Evolutionary conservation across 2,329 filamentous ascomycete species (phyloP).

Genomic region (Penicillium sp.): DNA sequence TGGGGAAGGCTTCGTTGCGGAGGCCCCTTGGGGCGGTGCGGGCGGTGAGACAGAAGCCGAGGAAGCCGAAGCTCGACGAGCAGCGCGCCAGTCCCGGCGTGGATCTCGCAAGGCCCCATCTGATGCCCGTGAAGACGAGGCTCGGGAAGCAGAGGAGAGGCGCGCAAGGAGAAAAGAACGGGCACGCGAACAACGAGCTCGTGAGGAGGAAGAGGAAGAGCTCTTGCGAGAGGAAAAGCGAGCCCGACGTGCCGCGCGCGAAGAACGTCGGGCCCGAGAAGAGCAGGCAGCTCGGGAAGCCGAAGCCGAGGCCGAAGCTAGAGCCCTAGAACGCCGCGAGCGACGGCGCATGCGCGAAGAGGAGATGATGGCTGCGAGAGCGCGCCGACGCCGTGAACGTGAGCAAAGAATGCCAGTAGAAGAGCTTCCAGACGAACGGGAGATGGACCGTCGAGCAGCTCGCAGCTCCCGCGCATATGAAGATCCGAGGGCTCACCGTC

Average conservation of each 20-base stretch:
- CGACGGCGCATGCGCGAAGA: constrained; percentile 37
- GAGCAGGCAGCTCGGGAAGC: constrained; percentile 17
- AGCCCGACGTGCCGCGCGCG: constrained; percentile 56
- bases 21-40: constrained; percentile 39
- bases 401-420: constrained; percentile 29
- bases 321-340: constrained; percentile 41
- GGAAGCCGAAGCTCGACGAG: constrained; percentile 59
- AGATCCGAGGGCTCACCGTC: constrained; percentile 36
- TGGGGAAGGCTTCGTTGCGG: constrained; percentile 46
- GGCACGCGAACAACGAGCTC: constrained; percentile 34
- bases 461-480: constrained; percentile 33
- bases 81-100: constrained; percentile 58
- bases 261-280: constrained; percentile 29
- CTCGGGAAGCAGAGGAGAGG: constrained; percentile 38
- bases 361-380: constrained; percentile 29
- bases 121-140: constrained; percentile 36
- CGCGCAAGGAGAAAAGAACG: constrained; percentile 32
- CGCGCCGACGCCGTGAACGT: constrained; percentile 34
- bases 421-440: constrained; percentile 28
- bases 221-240: constrained; percentile 31
- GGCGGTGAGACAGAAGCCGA: constrained; percentile 42
- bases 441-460: constrained; percentile 21
- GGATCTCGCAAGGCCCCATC: constrained; percentile 36
- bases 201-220: constrained; percentile 47
- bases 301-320: constrained; percentile 36